Evolutionary conservation across 2,329 filamentous ascomycete genomes (phyloP).

Genomic region (Trematosphaeria pertusa): DNA sequence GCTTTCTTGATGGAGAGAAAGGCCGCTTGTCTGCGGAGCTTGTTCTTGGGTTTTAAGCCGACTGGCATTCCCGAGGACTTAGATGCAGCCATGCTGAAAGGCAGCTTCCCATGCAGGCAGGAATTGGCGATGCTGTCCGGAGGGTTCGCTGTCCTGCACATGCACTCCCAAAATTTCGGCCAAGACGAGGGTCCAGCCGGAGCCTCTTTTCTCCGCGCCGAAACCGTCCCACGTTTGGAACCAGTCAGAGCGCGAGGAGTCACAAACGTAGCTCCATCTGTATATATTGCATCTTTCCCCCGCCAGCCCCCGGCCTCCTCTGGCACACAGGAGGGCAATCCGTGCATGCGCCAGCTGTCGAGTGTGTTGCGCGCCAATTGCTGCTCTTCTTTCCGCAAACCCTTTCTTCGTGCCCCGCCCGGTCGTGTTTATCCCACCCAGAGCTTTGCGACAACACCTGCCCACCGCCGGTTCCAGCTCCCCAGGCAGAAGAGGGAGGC

Average conservation of each 20-base stretch:
- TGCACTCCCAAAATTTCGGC: conserved; percentile 20
- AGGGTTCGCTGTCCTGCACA: neutral
- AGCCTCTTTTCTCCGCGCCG: conserved; percentile 16
- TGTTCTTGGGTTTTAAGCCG: conserved; percentile 72
- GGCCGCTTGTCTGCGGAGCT: conserved; percentile 77
- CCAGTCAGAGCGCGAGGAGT: conserved; percentile 17
- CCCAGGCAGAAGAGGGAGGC: conserved; percentile 37
- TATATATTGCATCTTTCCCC: conserved; percentile 30
- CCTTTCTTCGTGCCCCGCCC: conserved; percentile 43
- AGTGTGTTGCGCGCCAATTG: conserved; percentile 48
- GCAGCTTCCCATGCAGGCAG: neutral
- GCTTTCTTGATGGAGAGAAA: conserved; percentile 82
- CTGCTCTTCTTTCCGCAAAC: conserved; percentile 33
- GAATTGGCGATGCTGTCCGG: too few relatives aligned
- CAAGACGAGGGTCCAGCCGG: too few relatives aligned
- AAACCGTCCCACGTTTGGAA: conserved; percentile 23
- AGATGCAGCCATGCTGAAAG: conserved; percentile 57
- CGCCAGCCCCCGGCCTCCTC: conserved; percentile 26
- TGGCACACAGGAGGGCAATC: conserved; percentile 26
- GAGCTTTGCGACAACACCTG: conserved; percentile 44
- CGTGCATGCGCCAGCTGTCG: conserved; percentile 50
- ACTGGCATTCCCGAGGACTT: conserved; percentile 55
- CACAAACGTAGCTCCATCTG: conserved; percentile 15
- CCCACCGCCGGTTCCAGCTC: conserved; percentile 35
- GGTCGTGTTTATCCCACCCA: conserved; percentile 37